Base-by-base conservation (phyloP, 805 yeast species). In the Saturnispora mendoncae region DNA sequence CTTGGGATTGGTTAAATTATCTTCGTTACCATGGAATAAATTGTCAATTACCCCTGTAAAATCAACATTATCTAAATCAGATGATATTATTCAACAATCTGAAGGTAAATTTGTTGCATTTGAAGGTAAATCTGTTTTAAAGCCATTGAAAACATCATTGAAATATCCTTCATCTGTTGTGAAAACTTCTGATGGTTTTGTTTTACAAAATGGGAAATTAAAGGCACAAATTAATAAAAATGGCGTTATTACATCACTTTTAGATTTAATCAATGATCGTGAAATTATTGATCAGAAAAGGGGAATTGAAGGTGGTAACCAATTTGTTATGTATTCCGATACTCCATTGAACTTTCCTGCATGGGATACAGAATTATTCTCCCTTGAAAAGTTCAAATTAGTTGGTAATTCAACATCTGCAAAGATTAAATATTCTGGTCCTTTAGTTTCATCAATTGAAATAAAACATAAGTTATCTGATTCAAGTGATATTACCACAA, bases 281-380 rank as follows among this genome's bases (percentile, higher is more conserved):
- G 94, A 90, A 56, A 72, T 82, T 18, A 66, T 92, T 41, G 85
- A 82, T 45, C 14, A 6, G 3, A 46, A 69, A 4, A 62, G 71
- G 1, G 65, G 68, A 19, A 51, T 62, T n/a, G n/a, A n/a, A 14
- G 86, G 85, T 30, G 96, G 88, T 14, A 86, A 87, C 53, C 94
- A 84, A 58, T 78, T 77, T 48, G 77, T 86, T 1, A 56, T 92
- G 43, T 83, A 83, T 53, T 88, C 88, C 49, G 98, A 92, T 58
- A 83, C 85, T 47, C 98, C 98, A 8, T 67, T 85, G 54, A 80
- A 72, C 43, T 90, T 79, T 78, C 95, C 86, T 34, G 97, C 97
- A 2, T 90, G 98, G 98, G 98, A 90, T 58, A 90, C 97, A 0
- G 98, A 90, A 57, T 69, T 87, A 44, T 92, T 76, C 56, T 84